Evolutionary conservation across 148 eudicot species (phyloP).

Genomic region (Vaccinium myrtillus): DNA sequence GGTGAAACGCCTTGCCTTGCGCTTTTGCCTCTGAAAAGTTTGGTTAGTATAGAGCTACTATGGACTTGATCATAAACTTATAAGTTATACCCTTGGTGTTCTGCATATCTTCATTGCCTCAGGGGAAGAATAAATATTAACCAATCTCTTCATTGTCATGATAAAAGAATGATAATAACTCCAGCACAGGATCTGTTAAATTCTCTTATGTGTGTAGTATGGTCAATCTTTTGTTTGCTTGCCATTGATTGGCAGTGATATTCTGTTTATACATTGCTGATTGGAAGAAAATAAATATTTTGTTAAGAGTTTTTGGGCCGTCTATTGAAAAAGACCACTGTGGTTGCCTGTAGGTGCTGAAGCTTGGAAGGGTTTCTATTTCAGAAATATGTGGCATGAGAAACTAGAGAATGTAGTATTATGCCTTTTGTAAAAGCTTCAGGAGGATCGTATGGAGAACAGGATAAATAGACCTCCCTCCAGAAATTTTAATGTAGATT

Average conservation of each 20-base stretch:
- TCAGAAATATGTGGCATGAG: constrained; percentile 18
- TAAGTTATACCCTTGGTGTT: not conserved
- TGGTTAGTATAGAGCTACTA: not conserved
- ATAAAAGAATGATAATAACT: not conserved
- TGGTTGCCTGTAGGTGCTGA: constrained; percentile 2
- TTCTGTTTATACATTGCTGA: not conserved
- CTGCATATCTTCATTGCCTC: not conserved
- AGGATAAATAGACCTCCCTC: constrained; percentile 24
- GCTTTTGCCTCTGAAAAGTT: too few species aligned
- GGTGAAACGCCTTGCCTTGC: too few species aligned
- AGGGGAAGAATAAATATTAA: not conserved
- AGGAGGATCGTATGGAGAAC: constrained; percentile 23
- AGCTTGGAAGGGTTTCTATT: constrained; percentile 1
- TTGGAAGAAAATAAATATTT: not conserved
- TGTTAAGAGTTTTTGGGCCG: not conserved
- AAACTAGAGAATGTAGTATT: constrained; percentile 10
- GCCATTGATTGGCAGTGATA: constrained; percentile 3
- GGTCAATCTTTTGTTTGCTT: constrained; percentile 1
- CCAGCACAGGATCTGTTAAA: not conserved
- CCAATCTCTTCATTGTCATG: not conserved
- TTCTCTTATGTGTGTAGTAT: not conserved
- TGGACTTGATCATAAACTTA: not conserved
- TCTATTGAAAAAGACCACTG: not conserved
- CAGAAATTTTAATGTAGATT: constrained; percentile 16
- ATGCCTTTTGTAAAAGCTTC: constrained; percentile 22